These are phyloP conservation scores for rapeseed (Brassica napus) DNA, from an alignment of 345 rosid species.

Conservation along the genomic window Da-Ae NC_063450.1:21193001-21193500, in stretches of 20 bases:
- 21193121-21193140: conserved; percentile 11
- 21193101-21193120: not conserved
- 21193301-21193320: conserved; percentile 92
- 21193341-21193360: not conserved
- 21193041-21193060: conserved; percentile 78
- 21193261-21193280: conserved; percentile 76
- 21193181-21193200: conserved; percentile 83
- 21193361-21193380: conserved; percentile 1
- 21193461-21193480: conserved; percentile 73
- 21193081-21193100: conserved; percentile 34
- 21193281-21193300: conserved; percentile 80
- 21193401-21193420: conserved; percentile 70
- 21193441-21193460: conserved; percentile 80
- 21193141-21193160: conserved; percentile 43
- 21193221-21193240: conserved; percentile 82
- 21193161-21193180: conserved; percentile 82
- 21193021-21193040: conserved; percentile 76
- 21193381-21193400: conserved; percentile 72
- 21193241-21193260: conserved; percentile 83
- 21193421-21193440: conserved; percentile 76
- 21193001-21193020: conserved; percentile 90
- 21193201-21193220: conserved; percentile 88
- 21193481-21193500: conserved; percentile 84
- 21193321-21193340: not conserved
- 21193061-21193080: conserved; percentile 70